Evolutionary conservation across 2,329 filamentous ascomycete genomes (phyloP).

Genomic region (Fusarium longipes): DNA sequence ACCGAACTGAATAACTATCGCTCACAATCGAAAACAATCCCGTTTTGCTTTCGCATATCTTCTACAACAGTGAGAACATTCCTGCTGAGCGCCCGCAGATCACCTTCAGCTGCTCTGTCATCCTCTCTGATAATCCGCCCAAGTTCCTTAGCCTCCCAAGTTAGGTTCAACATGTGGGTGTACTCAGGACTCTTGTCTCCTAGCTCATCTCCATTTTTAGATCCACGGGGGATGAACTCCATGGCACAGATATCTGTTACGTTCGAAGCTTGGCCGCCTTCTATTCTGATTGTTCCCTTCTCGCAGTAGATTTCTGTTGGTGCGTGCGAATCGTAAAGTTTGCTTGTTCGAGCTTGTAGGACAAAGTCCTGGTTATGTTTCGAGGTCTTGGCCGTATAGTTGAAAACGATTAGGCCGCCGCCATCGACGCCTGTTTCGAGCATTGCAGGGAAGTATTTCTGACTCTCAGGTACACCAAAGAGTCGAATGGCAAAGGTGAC

Average conservation of each 20-base stretch:
- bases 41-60: slow-evolving; percentile 28
- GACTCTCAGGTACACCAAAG: slow-evolving; percentile 23
- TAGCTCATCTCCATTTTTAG: slow-evolving; percentile 17
- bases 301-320: slow-evolving; percentile 38
- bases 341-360: slow-evolving; percentile 26
- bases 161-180: slow-evolving; percentile 29
- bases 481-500: slow-evolving; percentile 34
- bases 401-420: slow-evolving; percentile 21
- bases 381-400: slow-evolving; percentile 24
- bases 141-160: slow-evolving; percentile 36
- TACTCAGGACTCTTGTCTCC: slow-evolving; percentile 26
- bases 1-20: not conserved
- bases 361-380: slow-evolving; percentile 28
- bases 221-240: slow-evolving; percentile 28
- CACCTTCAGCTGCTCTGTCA: slow-evolving; percentile 20
- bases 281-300: slow-evolving; percentile 33
- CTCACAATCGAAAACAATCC: slow-evolving; percentile 25
- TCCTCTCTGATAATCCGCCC: slow-evolving; percentile 25
- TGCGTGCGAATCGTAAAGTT: slow-evolving; percentile 30
- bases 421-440: slow-evolving; percentile 27
- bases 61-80: slow-evolving; percentile 28
- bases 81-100: slow-evolving; percentile 19
- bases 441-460: slow-evolving; percentile 20
- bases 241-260: slow-evolving; percentile 31
- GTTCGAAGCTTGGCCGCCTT: slow-evolving; percentile 18